Conservation (phyloP, 352 stramenopile species). For the Pythium vanterpoolii region DNA sequence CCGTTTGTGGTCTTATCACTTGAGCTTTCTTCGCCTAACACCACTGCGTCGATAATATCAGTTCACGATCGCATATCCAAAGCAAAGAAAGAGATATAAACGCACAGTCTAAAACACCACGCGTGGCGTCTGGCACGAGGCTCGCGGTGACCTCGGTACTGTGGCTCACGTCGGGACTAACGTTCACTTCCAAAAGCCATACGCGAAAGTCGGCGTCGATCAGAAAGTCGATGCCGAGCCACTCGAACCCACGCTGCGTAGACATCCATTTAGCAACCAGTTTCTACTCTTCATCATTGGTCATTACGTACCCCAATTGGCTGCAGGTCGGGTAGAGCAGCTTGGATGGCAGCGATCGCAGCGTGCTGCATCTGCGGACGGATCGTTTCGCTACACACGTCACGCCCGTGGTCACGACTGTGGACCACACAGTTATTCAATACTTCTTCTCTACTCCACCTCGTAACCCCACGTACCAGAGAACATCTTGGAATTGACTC, state of each 20-base stretch:
- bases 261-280: not conserved
- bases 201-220: slow-evolving; percentile 49
- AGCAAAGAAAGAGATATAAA: not conserved
- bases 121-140: slow-evolving; percentile 51
- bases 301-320: slow-evolving; percentile 42
- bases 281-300: not conserved
- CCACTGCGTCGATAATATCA: slow-evolving; percentile 3
- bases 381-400: slow-evolving; percentile 50
- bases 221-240: slow-evolving; percentile 84
- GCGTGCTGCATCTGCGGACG: slow-evolving; percentile 60
- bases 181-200: slow-evolving; percentile 87
- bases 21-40: not conserved
- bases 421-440: not conserved
- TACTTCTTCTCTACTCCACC: not conserved
- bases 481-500: slow-evolving; percentile 29
- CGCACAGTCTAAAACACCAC: slow-evolving; percentile 47
- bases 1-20: not conserved
- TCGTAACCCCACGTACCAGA: slow-evolving; percentile 27
- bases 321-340: slow-evolving; percentile 41
- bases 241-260: slow-evolving; percentile 70
- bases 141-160: slow-evolving; percentile 54
- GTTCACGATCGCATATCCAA: not conserved
- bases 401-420: slow-evolving; percentile 30
- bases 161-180: slow-evolving; percentile 85
- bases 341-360: slow-evolving; percentile 31